Conservation (phyloP, 192 early-diverging fungal genomes). For the Kappamyces sp. region DNA sequence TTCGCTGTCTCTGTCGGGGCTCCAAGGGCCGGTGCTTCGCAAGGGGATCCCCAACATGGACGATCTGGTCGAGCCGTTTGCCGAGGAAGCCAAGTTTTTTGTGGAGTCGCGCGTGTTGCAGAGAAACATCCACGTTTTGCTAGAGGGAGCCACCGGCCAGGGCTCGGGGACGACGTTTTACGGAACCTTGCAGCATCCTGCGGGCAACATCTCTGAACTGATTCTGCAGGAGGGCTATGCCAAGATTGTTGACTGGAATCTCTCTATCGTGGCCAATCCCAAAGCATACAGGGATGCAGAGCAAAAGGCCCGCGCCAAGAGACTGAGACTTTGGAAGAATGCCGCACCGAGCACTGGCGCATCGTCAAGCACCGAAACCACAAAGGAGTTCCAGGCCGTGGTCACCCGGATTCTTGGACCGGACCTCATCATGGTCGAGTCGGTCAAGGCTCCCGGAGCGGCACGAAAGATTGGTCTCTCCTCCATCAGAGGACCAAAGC, state of each 20-base stretch:
- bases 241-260: conserved; percentile 81
- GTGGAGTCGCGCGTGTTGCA: conserved; percentile 86
- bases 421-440: conserved; percentile 51
- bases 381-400: conserved; percentile 47
- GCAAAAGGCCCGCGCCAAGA: conserved; percentile 67
- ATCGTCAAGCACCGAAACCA: conserved; percentile 48
- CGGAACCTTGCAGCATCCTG: conserved; percentile 72
- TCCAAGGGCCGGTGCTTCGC: conserved; percentile 77
- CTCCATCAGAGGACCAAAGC: conserved; percentile 60
- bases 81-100: conserved; percentile 90
- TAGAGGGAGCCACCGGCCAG: conserved; percentile 60
- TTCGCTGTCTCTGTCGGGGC: conserved; percentile 71
- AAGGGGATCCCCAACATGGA: conserved; percentile 64
- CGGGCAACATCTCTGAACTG: conserved; percentile 87
- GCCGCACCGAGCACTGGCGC: conserved; percentile 42
- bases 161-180: conserved; percentile 67
- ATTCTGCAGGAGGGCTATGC: conserved; percentile 76
- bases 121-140: conserved; percentile 76
- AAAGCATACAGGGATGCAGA: conserved; percentile 72
- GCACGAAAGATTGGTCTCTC: conserved; percentile 59
- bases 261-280: conserved; percentile 66
- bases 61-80: conserved; percentile 79
- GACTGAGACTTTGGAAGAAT: conserved; percentile 80
- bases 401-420: conserved; percentile 56
- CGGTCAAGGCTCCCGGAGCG: conserved; percentile 22